Base-by-base conservation (phyloP, 2,329 filamentous ascomycete species). In the Paracamarosporium sp. region DNA sequence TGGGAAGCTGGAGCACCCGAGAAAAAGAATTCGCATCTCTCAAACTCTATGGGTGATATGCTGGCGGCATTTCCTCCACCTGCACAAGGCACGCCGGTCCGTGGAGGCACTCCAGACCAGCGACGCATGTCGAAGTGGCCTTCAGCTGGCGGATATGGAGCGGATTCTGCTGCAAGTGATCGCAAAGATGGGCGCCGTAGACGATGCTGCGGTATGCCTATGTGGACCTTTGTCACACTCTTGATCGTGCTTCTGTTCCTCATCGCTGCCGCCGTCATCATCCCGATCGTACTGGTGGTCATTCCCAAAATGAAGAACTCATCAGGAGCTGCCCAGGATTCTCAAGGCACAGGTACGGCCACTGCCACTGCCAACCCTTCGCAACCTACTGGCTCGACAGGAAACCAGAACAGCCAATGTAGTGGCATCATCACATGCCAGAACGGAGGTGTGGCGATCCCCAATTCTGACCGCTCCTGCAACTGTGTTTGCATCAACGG, bases 401-500 rank as follows among this genome's bases (percentile, higher is more conserved):
- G 62, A 20, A 61, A 54, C 22, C 60, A 55, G 44, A 61, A 57
- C 8, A 54, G 54, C 20, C 68, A 74, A 59, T 96, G 92, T 73
- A 82, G 86, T 63, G 77, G 81, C 36, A 83, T 83, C 28, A 78
- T 90, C 13, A 83, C 81, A 0, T 97, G 94, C 70, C 79, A 85
- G 51, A 97, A 98, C 63, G 92, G 92, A 9, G 94, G 94, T 27
- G 88, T 88, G 17, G 93, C 88, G 54, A 85, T 94, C 15, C 77
- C 92, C 20, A 86, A 84, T 15, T 81, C 86, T 55, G 85, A 86
- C 41, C 73, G 72, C 3, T 80, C 84, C 20, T 98, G 94, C 78
- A 89, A 89, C 12, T 99, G 94, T 73, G 87, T 97, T 41, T 99
- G 94, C 76, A 87, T 89, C 22, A 93, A 95, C 67, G 92, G 93